These are phyloP conservation scores for Geranium incanum DNA, from an alignment of 441 rosid species.

Conservation along the genomic window DNA sequence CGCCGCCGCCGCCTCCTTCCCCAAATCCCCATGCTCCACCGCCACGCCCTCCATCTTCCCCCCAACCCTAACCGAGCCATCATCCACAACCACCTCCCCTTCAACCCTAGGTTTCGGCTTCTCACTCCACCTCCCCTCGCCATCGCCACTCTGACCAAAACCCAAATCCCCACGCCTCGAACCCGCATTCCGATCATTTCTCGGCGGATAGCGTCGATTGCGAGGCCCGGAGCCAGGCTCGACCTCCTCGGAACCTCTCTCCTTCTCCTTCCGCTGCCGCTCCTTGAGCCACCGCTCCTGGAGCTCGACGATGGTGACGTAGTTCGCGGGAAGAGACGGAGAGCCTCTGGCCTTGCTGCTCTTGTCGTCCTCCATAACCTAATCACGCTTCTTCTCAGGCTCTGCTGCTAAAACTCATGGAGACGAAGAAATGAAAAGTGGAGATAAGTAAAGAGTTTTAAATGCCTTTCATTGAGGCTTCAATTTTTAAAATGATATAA, in stretches of 20 bases:
- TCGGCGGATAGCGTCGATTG: background rate
- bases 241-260: background rate
- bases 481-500: no score
- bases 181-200: background rate
- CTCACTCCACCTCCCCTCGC: background rate
- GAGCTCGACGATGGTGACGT: slow-evolving; percentile 34
- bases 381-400: background rate
- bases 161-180: background rate
- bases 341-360: slow-evolving; percentile 9
- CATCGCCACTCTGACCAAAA: background rate
- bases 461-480: no score
- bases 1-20: background rate
- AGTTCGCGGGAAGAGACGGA: slow-evolving; percentile 29
- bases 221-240: background rate
- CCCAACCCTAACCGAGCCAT: background rate
- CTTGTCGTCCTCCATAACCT: slow-evolving; percentile 29
- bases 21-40: background rate
- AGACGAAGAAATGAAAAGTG: no score
- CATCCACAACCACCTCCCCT: background rate
- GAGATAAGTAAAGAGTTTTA: no score
- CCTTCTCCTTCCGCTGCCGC: background rate
- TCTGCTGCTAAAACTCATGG: no score
- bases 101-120: background rate
- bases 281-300: slow-evolving; percentile 28
- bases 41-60: background rate